Evolutionary conservation across 2,329 filamentous ascomycete genomes (phyloP).

Genomic region (Aspergillus calidoustus): DNA sequence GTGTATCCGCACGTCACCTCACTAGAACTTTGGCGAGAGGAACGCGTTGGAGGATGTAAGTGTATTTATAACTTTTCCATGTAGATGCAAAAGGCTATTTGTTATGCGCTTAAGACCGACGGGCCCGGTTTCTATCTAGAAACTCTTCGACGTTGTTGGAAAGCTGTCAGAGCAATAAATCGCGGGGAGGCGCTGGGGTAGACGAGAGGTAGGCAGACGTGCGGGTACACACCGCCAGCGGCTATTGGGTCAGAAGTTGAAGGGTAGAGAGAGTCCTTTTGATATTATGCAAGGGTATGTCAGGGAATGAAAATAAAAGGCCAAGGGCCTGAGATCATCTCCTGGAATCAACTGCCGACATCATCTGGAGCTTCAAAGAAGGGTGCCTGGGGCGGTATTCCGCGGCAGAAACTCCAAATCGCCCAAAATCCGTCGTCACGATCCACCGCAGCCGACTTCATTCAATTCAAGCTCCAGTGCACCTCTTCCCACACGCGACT

Average conservation of each 20-base stretch:
- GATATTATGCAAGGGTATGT: constrained; percentile 1
- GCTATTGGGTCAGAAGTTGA: neutral
- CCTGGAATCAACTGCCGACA: constrained; percentile 13
- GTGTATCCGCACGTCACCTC: constrained; percentile 24
- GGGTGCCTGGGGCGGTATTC: constrained; percentile 28
- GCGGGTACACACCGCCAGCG: constrained; percentile 8
- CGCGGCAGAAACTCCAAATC: constrained; percentile 31
- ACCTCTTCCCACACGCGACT: constrained; percentile 26
- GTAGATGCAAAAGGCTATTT: neutral
- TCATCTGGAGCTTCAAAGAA: constrained; percentile 25
- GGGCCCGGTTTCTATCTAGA: constrained; percentile 4
- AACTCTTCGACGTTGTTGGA: constrained; percentile 14
- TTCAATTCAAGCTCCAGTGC: constrained; percentile 31
- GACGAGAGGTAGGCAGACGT: constrained; percentile 2
- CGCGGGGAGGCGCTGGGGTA: constrained; percentile 15
- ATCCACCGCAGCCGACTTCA: constrained; percentile 28
- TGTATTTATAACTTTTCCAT: constrained; percentile 18
- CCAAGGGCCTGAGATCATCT: constrained; percentile 9
- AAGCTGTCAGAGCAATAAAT: constrained; percentile 9
- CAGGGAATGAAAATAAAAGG: constrained; percentile 12
- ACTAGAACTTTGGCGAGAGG: constrained; percentile 21
- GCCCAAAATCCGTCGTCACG: constrained; percentile 33
- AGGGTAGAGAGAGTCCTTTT: neutral
- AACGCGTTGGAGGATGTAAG: constrained; percentile 12
- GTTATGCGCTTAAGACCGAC: neutral